Percentiles rank a stretch among this genome's conserved stretches.
Evolutionary conservation across 345 rosid species (phyloP).

Genomic region (Syzygium oleosum): DNA sequence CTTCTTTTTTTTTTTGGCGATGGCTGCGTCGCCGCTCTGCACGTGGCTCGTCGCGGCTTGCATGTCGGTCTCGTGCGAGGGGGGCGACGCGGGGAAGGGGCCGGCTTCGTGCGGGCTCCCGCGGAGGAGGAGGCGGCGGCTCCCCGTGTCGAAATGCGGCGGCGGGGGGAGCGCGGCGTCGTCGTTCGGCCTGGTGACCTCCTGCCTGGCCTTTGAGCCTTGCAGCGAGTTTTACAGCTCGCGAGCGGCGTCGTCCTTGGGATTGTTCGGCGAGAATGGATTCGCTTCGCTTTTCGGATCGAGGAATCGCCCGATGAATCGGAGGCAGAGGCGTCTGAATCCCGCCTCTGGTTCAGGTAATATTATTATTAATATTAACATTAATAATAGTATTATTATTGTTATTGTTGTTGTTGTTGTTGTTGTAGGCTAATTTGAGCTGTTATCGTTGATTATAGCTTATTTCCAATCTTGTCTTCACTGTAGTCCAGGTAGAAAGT

Average conservation of each 20-base stretch:
- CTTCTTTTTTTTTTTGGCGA: not conserved
- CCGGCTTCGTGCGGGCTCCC: conserved; percentile 5
- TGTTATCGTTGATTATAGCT: not conserved
- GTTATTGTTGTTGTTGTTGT: not conserved
- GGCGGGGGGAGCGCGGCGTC: conserved; percentile 1
- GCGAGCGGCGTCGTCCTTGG: conserved; percentile 24
- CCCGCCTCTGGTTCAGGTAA: conserved; percentile 35
- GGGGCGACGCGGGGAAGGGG: conserved; percentile 17
- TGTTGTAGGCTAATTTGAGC: not conserved
- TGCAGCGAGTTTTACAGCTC: conserved; percentile 45
- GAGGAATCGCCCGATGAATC: conserved; percentile 19
- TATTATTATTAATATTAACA: not conserved
- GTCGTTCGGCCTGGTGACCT: conserved; percentile 36
- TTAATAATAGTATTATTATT: not conserved
- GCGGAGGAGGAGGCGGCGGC: conserved; percentile 35
- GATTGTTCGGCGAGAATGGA: conserved; percentile 14
- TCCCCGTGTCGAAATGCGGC: conserved; percentile 15
- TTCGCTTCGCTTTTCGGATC: conserved; percentile 38
- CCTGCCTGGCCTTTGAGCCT: conserved; percentile 65
- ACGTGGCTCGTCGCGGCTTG: conserved; percentile 85
- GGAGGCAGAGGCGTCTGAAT: conserved; percentile 29
- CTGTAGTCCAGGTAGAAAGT: not conserved
- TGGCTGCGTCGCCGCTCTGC: conserved; percentile 53
- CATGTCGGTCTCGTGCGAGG: conserved; percentile 54
- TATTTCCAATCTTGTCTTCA: not conserved